phyloP scores from a whole-genome alignment of 2,329 filamentous ascomycete genomes.

The Penicillium sclerotigenum region DNA sequence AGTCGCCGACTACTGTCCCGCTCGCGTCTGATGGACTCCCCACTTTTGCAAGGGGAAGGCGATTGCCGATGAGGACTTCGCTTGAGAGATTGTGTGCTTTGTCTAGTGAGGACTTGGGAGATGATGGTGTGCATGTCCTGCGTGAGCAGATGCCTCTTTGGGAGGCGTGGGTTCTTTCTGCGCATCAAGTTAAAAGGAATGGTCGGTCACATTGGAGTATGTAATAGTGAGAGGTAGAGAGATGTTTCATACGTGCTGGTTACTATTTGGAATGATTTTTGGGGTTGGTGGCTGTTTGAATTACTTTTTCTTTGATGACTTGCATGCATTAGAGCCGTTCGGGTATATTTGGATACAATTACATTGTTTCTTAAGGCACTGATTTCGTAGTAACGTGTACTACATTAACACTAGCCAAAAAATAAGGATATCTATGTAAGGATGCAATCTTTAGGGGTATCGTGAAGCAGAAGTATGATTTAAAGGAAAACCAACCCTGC shows the following conservation, averaged over 20 bases:
- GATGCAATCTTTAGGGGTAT: neutral
- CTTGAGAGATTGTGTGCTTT: constrained; percentile 28
- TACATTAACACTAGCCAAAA: neutral
- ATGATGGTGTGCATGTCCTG: constrained; percentile 35
- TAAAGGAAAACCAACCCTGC: neutral
- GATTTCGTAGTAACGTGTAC: neutral
- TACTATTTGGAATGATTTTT: neutral
- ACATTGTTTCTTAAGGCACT: neutral
- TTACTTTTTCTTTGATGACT: neutral
- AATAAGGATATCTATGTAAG: neutral
- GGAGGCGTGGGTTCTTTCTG: constrained; percentile 40
- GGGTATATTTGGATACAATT: neutral
- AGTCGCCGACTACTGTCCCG: neutral
- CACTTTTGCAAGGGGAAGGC: neutral
- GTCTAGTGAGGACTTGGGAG: constrained; percentile 35
- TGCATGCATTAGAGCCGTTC: neutral
- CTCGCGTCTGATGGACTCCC: neutral
- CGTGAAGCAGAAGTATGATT: neutral
- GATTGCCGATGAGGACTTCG: constrained; percentile 11
- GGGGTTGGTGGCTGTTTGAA: constrained; percentile 17
- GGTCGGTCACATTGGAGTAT: constrained; percentile 2
- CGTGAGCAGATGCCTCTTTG: constrained; percentile 35
- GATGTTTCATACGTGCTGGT: neutral
- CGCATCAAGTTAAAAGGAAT: neutral
- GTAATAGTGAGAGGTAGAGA: neutral